Conservation (phyloP, 2,329 filamentous ascomycete species). For the Ceratocystis harringtonii region DNA sequence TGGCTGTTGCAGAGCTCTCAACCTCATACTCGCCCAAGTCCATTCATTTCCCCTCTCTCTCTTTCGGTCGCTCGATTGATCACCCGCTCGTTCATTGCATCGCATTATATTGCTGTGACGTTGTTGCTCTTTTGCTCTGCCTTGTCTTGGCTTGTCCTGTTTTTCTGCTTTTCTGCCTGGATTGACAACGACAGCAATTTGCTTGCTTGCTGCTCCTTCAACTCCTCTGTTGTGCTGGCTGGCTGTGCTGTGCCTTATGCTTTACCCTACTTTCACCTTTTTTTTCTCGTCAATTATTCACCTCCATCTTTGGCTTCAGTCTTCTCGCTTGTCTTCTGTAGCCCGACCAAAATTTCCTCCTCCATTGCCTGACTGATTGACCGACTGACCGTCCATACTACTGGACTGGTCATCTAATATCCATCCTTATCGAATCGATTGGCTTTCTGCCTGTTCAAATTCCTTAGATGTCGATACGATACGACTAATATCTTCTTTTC, state of each 20-base stretch:
- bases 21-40: not conserved
- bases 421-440: not conserved
- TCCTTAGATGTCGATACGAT: not conserved
- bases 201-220: not conserved
- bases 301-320: not conserved
- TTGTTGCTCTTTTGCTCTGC: not conserved
- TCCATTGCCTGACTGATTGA: not conserved
- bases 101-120: not conserved
- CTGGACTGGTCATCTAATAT: not conserved
- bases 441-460: not conserved
- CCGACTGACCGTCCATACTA: not conserved
- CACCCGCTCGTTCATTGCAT: not conserved
- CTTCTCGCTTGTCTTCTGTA: not conserved
- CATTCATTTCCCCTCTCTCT: not conserved
- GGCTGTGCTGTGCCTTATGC: not conserved
- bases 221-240: not conserved
- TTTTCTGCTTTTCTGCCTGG: not conserved
- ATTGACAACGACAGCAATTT: not conserved
- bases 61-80: not conserved
- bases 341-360: not conserved
- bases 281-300: slow-evolving; percentile 3
- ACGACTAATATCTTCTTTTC: not conserved
- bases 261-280: not conserved
- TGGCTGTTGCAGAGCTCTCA: slow-evolving; percentile 3
- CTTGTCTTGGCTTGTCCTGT: not conserved